Evolutionary conservation across 148 eudicot genomes (phyloP).

Genomic region (Rhododendron griersonianum): DNA sequence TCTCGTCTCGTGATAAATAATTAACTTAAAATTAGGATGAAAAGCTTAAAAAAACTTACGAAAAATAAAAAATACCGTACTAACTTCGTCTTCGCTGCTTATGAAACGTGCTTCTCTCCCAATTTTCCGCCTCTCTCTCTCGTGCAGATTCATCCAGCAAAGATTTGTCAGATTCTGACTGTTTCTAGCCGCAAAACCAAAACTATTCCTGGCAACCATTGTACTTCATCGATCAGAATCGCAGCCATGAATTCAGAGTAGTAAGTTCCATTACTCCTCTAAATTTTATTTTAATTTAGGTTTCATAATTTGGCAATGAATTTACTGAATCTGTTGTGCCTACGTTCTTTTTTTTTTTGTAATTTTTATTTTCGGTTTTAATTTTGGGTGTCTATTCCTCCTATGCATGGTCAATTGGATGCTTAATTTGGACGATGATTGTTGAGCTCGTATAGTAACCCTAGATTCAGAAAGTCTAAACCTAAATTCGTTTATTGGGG

Average conservation of each 20-base stretch:
- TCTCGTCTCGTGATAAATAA: no score
- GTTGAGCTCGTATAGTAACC: neutral
- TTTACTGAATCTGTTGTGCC: neutral
- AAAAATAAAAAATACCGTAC: neutral
- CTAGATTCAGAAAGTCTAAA: neutral
- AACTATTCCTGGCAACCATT: neutral
- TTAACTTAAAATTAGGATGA: no score
- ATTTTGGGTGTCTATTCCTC: neutral
- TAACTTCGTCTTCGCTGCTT: neutral
- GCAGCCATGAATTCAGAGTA: slow-evolving; percentile 15
- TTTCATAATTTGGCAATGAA: neutral
- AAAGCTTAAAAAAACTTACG: no score
- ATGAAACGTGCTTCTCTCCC: neutral
- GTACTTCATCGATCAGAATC: slow-evolving; percentile 4
- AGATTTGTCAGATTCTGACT: neutral
- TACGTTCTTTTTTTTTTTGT: neutral
- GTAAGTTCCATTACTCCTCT: slow-evolving; percentile 8
- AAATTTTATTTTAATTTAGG: neutral
- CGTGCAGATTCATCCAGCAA: neutral
- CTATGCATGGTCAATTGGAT: neutral
- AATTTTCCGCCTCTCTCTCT: neutral
- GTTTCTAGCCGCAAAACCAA: neutral
- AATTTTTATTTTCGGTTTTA: neutral
- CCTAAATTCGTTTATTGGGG: neutral
- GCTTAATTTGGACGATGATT: neutral